Conservation (phyloP, 768 basidiomycete genomes). For the Mycena venus region DNA sequence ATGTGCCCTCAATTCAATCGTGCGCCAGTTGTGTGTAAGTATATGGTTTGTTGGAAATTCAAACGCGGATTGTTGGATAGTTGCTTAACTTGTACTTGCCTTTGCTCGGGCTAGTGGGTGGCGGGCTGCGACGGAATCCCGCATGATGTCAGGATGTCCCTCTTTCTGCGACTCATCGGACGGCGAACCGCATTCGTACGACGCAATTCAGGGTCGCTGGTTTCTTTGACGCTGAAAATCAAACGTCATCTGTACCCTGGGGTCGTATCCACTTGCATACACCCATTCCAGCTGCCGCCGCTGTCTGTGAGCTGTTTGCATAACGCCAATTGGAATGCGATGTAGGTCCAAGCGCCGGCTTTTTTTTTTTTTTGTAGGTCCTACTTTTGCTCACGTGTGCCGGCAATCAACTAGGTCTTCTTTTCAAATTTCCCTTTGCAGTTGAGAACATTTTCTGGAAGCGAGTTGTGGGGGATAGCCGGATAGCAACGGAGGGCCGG, state of each 20-base stretch:
- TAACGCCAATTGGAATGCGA: background rate
- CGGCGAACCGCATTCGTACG: background rate
- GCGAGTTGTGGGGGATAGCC: background rate
- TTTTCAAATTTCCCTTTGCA: conserved; percentile 12
- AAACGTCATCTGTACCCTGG: background rate
- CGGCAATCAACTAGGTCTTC: background rate
- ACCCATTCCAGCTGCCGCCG: background rate
- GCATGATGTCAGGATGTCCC: background rate
- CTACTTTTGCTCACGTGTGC: background rate
- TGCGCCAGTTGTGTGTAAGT: conserved; percentile 25
- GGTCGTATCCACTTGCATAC: background rate
- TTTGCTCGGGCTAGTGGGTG: background rate
- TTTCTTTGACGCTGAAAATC: background rate
- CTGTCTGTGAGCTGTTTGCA: background rate
- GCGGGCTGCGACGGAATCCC: background rate
- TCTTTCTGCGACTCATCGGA: background rate
- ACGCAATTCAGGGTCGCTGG: conserved; percentile 13
- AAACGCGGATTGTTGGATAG: background rate
- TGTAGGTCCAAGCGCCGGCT: background rate
- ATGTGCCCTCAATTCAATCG: background rate
- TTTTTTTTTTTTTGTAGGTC: too few species aligned
- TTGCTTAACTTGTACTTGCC: background rate
- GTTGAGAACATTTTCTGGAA: conserved; percentile 7
- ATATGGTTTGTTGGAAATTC: conserved; percentile 22
- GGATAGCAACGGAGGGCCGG: conserved; percentile 13